phyloP scores from a whole-genome alignment of 1,284 basidiomycete genomes.

The Marasmius sp. region DNA sequence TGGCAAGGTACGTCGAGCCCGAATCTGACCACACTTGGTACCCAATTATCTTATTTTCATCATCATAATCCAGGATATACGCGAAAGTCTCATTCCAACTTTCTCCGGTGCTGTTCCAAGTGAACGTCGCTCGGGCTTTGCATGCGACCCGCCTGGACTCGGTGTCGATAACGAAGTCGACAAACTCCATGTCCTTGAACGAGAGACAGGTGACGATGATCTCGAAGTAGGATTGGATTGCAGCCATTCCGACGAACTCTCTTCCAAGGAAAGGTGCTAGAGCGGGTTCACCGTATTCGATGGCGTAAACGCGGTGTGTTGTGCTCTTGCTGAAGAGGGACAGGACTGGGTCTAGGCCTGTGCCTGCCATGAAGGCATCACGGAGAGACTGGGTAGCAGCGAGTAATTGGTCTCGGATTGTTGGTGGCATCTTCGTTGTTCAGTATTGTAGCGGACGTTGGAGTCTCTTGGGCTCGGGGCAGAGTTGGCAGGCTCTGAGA shows the following conservation, averaged over 20 bases:
- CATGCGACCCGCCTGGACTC: slow-evolving; percentile 49
- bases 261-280: slow-evolving; percentile 63
- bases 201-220: slow-evolving; percentile 44
- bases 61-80: slow-evolving; percentile 64
- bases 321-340: slow-evolving; percentile 45
- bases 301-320: slow-evolving; percentile 39
- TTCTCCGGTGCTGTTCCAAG: slow-evolving; percentile 50
- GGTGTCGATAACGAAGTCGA: slow-evolving; percentile 40
- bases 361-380: slow-evolving; percentile 47
- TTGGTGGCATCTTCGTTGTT: neutral
- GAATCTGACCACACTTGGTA: slow-evolving; percentile 73
- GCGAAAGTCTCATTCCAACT: slow-evolving; percentile 65
- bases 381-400: slow-evolving; percentile 50
- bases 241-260: slow-evolving; percentile 43
- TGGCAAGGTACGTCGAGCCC: slow-evolving; percentile 61
- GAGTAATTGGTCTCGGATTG: slow-evolving; percentile 34
- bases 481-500: no score
- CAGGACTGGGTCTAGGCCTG: slow-evolving; percentile 41
- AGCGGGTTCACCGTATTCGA: slow-evolving; percentile 54
- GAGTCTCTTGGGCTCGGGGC: no score
- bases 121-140: slow-evolving; percentile 55
- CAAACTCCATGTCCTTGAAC: slow-evolving; percentile 41
- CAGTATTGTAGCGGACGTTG: no score
- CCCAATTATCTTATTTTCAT: slow-evolving; percentile 48
- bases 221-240: slow-evolving; percentile 49